A percentile compares a stretch with the other conserved stretches of the same genome.
These are phyloP conservation scores for Pseudofabraea citricarpa DNA, from an alignment of 2,329 filamentous ascomycete species.

Conservation along the genomic window DNA sequence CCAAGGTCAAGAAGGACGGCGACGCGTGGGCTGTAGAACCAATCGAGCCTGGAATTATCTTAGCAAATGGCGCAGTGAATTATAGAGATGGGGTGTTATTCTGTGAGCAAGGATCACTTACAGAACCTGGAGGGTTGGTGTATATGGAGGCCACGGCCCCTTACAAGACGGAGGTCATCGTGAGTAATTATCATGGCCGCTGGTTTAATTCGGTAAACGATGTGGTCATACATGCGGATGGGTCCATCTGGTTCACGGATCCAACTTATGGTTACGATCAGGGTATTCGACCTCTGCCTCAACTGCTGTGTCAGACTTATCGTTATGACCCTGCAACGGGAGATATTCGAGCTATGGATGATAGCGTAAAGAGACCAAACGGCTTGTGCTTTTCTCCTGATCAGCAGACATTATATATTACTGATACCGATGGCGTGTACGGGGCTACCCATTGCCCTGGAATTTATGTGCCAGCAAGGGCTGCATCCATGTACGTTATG, in stretches of 20 bases:
- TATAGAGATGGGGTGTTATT: slow-evolving; percentile 20
- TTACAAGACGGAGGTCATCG: slow-evolving; percentile 32
- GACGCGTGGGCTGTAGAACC: slow-evolving; percentile 17
- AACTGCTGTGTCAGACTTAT: slow-evolving; percentile 54
- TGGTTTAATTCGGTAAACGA: slow-evolving; percentile 58
- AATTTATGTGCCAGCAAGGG: slow-evolving; percentile 7
- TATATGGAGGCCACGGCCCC: slow-evolving; percentile 14
- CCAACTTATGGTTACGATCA: slow-evolving; percentile 55
- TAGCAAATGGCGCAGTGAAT: slow-evolving; percentile 16
- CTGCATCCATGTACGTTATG: slow-evolving; percentile 9
- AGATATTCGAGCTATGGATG: slow-evolving; percentile 49
- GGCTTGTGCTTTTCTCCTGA: slow-evolving; percentile 53
- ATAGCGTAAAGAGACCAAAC: slow-evolving; percentile 52
- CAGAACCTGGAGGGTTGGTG: slow-evolving; percentile 12
- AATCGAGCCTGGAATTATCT: slow-evolving; percentile 27
- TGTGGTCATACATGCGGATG: slow-evolving; percentile 45
- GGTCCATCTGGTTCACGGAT: slow-evolving; percentile 63
- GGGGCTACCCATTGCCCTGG: slow-evolving; percentile 9
- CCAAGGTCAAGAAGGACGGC: slow-evolving; percentile 29
- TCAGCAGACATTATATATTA: slow-evolving; percentile 47
- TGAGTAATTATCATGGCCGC: slow-evolving; percentile 56
- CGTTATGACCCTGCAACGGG: slow-evolving; percentile 45
- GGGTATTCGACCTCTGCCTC: slow-evolving; percentile 48
- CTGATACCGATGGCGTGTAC: slow-evolving; percentile 45
- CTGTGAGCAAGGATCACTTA: slow-evolving; percentile 16